phyloP scores from a whole-genome alignment of 306 rosid species.

The Medicago lupulina region DNA sequence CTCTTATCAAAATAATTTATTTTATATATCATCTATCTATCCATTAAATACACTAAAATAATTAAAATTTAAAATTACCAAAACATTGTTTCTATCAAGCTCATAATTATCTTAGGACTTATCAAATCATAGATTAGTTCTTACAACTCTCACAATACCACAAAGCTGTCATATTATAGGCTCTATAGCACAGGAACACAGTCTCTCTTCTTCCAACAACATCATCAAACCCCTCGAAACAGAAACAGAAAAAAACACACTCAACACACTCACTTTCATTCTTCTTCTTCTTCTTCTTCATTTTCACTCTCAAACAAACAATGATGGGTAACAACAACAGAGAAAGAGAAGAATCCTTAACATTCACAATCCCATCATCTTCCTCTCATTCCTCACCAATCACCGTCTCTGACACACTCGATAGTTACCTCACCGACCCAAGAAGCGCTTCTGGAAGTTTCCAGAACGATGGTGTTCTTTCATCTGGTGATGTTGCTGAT shows the following conservation, averaged over 20 bases:
- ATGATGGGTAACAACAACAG: slow-evolving; percentile 54
- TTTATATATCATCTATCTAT: too few species aligned
- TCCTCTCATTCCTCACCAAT: slow-evolving; percentile 79
- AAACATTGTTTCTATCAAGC: too few species aligned
- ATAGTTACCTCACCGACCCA: slow-evolving; percentile 77
- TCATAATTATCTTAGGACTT: too few species aligned
- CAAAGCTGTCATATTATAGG: not conserved
- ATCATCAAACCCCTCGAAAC: slow-evolving; percentile 37
- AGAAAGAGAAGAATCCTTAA: slow-evolving; percentile 70
- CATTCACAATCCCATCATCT: slow-evolving; percentile 70
- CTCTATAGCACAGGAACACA: slow-evolving; percentile 38
- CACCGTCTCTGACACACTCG: slow-evolving; percentile 75
- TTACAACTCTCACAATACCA: not conserved
- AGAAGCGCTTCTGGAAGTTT: slow-evolving; percentile 87
- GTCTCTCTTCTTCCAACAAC: slow-evolving; percentile 13
- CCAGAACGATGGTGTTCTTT: slow-evolving; percentile 73
- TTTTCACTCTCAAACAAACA: not conserved
- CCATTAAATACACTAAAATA: too few species aligned
- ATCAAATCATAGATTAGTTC: too few species aligned
- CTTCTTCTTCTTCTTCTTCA: slow-evolving; percentile 17
- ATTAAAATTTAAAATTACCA: too few species aligned
- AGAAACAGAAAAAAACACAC: slow-evolving; percentile 15
- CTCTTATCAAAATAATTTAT: too few species aligned
- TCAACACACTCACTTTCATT: slow-evolving; percentile 25
- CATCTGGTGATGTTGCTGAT: slow-evolving; percentile 45